Evolutionary conservation across 2,329 filamentous ascomycete species (phyloP), one percentile per base, ranked within the genome.

Genomic region (Aspergillus vadensis): DNA sequence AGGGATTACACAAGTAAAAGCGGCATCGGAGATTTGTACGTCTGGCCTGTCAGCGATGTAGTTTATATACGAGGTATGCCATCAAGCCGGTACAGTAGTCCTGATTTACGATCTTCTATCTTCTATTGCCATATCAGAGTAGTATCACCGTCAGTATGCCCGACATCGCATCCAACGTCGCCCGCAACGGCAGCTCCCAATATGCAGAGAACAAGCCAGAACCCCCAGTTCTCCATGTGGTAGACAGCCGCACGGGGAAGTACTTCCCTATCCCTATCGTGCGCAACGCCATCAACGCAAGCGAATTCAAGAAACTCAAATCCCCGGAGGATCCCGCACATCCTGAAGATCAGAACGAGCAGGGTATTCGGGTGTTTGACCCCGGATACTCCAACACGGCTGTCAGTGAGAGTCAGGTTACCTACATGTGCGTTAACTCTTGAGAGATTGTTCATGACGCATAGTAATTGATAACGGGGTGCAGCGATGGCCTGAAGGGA

Each of bases 141-240:
- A 48, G 17, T 14, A 21, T 21, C 10, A 12, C 10, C 44, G 10
- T 8, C 19, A 48, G 2, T 23, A 48, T 48, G 44, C 44, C 44
- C 19, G 44, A 27, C 14, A 48, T 48, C 12, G 23, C 44, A 21
- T 15, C 21, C 21, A 49, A 49, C 21, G 44, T 15, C n/a, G 23
- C 21, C 23, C 19, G 23, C 21, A 48, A 48, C 14, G 44, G 21
- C 44, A 8, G 14, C 14, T 2, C 7, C 15, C 12, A 15, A 14
- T 2, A 25, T 23, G 14, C 15, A 27, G 23, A 48, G 19, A 21
- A 3, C 10, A 48, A 48, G 23, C 23, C 44, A 15, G 44, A 48
- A 15, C 5, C 44, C 14, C 44, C 44, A 7, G 21, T 48, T 3
- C 44, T 49, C 10, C 63, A 97, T n/a, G 27, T 30, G 5, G 17